Conservation (phyloP, 441 rosid species). For the Populus hybrid region DNA sequence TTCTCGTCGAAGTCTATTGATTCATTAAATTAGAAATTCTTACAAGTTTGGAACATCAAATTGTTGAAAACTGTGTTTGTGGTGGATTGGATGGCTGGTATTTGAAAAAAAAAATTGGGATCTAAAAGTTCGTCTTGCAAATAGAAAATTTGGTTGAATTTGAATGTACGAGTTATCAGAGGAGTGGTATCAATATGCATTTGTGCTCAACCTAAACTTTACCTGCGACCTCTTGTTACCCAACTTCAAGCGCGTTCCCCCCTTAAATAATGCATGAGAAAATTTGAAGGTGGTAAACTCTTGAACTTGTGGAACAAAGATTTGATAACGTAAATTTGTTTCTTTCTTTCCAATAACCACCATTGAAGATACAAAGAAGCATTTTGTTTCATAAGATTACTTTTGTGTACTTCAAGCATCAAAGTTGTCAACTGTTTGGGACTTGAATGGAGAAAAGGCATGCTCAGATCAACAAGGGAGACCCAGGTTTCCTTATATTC, state of each 20-base stretch:
- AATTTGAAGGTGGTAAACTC: neutral
- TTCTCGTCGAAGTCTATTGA: neutral
- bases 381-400: neutral
- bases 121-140: neutral
- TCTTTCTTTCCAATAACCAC: neutral
- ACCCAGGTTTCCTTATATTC: neutral
- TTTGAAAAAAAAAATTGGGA: neutral
- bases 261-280: neutral
- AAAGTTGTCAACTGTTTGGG: neutral
- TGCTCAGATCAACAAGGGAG: neutral
- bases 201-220: neutral
- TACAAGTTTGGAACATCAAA: neutral
- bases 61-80: neutral
- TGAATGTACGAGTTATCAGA: neutral
- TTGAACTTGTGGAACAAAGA: neutral
- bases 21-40: neutral
- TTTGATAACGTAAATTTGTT: neutral
- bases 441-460: neutral
- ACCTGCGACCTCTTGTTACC: neutral
- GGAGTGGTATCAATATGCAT: neutral
- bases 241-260: neutral
- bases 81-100: neutral
- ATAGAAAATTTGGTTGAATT: neutral
- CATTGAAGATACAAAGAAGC: neutral
- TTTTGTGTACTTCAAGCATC: neutral